These are phyloP conservation scores for Astraeus odoratus DNA, from an alignment of 768 basidiomycete species.

Conservation along the genomic window DNA sequence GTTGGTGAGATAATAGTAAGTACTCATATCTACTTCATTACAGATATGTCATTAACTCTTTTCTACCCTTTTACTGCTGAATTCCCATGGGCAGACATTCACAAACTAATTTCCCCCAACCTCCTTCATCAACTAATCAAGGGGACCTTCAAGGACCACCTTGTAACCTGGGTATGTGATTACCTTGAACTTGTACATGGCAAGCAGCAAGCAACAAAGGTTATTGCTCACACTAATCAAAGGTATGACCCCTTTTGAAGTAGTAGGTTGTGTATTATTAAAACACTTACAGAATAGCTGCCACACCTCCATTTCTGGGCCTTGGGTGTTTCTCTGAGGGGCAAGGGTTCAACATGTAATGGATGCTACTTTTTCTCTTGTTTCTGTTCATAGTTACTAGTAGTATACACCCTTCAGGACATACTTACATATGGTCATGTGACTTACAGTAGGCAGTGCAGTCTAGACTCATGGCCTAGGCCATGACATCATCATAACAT, in stretches of 20 bases:
- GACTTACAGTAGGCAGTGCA: too few relatives aligned
- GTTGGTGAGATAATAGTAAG: slow-evolving; percentile 18
- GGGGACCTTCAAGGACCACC: slow-evolving; percentile 36
- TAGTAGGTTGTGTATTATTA: not conserved
- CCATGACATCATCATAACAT: too few relatives aligned
- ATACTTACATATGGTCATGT: too few relatives aligned
- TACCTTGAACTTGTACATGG: slow-evolving; percentile 21
- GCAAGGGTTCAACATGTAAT: slow-evolving; percentile 25
- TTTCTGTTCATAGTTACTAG: too few relatives aligned
- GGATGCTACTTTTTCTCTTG: too few relatives aligned
- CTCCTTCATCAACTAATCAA: slow-evolving; percentile 34
- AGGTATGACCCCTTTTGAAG: slow-evolving; percentile 17
- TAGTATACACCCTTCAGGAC: too few relatives aligned
- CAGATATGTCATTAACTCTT: not conserved
- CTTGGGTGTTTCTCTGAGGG: slow-evolving; percentile 21
- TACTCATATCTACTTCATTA: not conserved
- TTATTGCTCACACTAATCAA: slow-evolving; percentile 31
- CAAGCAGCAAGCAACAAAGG: slow-evolving; percentile 13
- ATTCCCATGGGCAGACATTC: slow-evolving; percentile 24
- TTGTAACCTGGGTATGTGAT: slow-evolving; percentile 30
- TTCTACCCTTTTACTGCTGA: slow-evolving; percentile 28
- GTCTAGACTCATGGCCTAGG: too few relatives aligned
- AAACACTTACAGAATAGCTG: slow-evolving; percentile 10
- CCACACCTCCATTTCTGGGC: slow-evolving; percentile 10
- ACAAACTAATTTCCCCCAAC: slow-evolving; percentile 4